Evolutionary conservation across 305 asterid genomes (phyloP).

Genomic region (Salvia sclarea): DNA sequence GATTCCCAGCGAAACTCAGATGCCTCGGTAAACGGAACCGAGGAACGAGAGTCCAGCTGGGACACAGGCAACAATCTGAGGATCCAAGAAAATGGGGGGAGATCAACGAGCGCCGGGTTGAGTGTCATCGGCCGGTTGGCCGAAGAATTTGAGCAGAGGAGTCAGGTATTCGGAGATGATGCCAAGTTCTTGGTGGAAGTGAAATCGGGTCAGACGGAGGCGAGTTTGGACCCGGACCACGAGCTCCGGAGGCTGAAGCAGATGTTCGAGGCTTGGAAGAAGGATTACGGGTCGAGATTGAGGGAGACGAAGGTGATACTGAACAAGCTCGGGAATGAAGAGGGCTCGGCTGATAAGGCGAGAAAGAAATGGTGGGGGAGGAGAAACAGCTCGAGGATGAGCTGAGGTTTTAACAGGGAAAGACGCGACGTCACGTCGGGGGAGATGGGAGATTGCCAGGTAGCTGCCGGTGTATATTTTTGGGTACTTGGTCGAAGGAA

Average conservation of each 20-base stretch:
- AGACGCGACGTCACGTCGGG: no score
- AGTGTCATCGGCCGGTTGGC: slow-evolving; percentile 82
- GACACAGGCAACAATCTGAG: slow-evolving; percentile 58
- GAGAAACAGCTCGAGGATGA: slow-evolving; percentile 68
- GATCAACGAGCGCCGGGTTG: slow-evolving; percentile 62
- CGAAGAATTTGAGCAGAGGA: slow-evolving; percentile 91
- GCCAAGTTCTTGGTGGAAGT: slow-evolving; percentile 94
- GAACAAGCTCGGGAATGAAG: slow-evolving; percentile 77
- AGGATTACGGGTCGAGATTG: slow-evolving; percentile 78
- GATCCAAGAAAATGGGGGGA: slow-evolving; percentile 52
- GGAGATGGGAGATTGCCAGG: slow-evolving; percentile 6
- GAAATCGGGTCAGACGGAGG: slow-evolving; percentile 83
- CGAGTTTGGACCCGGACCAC: slow-evolving; percentile 75
- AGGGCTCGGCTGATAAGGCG: slow-evolving; percentile 57
- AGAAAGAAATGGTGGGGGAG: slow-evolving; percentile 95
- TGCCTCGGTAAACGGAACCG: slow-evolving; percentile 69
- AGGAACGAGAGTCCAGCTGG: slow-evolving; percentile 60
- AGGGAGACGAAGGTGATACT: slow-evolving; percentile 89
- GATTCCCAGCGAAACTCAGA: slow-evolving; percentile 76
- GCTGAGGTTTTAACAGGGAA: neutral
- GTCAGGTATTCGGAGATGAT: slow-evolving; percentile 89
- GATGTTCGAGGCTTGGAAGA: slow-evolving; percentile 95
- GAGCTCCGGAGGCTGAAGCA: slow-evolving; percentile 85
- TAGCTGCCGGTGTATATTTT: slow-evolving; percentile 22
- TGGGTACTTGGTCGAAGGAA: neutral